phyloP scores from a whole-genome alignment of 192 early-diverging fungal genomes.

The Dissophora ornata region DNA sequence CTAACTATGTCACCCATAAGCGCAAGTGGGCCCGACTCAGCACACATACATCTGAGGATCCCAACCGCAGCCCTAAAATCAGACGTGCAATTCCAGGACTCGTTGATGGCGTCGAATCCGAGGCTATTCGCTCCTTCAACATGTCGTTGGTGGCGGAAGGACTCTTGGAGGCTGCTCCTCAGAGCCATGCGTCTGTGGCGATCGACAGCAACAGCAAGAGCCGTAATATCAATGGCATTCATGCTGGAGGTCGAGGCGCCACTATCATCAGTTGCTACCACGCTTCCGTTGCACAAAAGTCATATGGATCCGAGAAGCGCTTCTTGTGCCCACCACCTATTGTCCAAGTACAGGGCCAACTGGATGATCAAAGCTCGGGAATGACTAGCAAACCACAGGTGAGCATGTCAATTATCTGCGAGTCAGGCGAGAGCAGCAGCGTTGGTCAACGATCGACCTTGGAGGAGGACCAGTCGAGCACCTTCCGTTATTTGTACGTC shows the following conservation, averaged over 20 bases:
- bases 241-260: slow-evolving; percentile 44
- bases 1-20: slow-evolving; percentile 42
- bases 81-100: slow-evolving; percentile 38
- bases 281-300: slow-evolving; percentile 90
- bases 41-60: slow-evolving; percentile 29
- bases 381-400: slow-evolving; percentile 66
- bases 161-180: slow-evolving; percentile 3
- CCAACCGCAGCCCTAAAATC: slow-evolving; percentile 44
- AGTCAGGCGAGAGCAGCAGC: slow-evolving; percentile 64
- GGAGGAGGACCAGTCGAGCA: slow-evolving; percentile 67
- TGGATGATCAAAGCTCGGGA: slow-evolving; percentile 52
- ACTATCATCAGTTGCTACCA: slow-evolving; percentile 82
- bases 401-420: slow-evolving; percentile 72
- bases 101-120: slow-evolving; percentile 2
- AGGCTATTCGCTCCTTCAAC: slow-evolving; percentile 13
- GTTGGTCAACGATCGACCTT: slow-evolving; percentile 62
- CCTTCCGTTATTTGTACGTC: slow-evolving; percentile 83
- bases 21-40: slow-evolving; percentile 56
- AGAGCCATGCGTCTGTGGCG: neutral
- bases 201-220: neutral
- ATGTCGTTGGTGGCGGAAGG: slow-evolving; percentile 32
- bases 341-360: slow-evolving; percentile 63
- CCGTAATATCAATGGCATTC: slow-evolving; percentile 31
- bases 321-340: slow-evolving; percentile 84
- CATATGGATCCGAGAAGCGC: slow-evolving; percentile 93